phyloP scores from a whole-genome alignment of 2,329 filamentous ascomycete genomes.

The Epichloe coenophiala region DNA sequence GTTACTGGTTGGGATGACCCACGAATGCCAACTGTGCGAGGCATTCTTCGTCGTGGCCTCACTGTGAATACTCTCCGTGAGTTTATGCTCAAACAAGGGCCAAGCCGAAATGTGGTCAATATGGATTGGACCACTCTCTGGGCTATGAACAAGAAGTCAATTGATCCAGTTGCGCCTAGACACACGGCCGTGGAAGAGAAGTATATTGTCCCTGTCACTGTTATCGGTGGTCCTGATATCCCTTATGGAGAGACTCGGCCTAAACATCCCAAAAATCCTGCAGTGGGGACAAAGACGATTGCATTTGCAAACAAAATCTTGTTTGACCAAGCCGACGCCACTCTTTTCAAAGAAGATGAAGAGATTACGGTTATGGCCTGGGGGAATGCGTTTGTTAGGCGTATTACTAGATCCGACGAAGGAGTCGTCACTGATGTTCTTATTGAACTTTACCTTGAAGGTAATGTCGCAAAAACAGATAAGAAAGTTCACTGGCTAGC shows the following conservation, averaged over 20 bases:
- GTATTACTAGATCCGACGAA: neutral
- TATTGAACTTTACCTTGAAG: neutral
- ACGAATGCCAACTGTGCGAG: conserved; percentile 64
- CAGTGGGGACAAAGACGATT: neutral
- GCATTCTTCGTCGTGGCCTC: conserved; percentile 58
- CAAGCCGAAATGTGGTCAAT: conserved; percentile 59
- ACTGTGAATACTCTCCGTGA: conserved; percentile 61
- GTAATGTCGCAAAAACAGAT: neutral
- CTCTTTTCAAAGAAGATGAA: neutral
- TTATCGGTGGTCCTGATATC: neutral
- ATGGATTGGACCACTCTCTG: conserved; percentile 62
- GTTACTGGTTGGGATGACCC: conserved; percentile 76
- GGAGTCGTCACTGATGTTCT: neutral
- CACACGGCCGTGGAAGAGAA: conserved; percentile 46
- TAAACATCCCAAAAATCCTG: neutral
- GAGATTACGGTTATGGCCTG: neutral
- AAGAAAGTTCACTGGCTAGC: conserved; percentile 4
- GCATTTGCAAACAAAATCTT: neutral
- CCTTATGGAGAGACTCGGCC: neutral
- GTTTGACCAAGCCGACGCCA: neutral
- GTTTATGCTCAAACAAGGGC: conserved; percentile 66
- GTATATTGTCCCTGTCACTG: no score
- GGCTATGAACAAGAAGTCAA: conserved; percentile 59
- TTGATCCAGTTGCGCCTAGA: conserved; percentile 57
- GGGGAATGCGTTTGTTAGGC: neutral